phyloP scores from a whole-genome alignment of 768 basidiomycete species.

The Strobilomyces confusus region DNA sequence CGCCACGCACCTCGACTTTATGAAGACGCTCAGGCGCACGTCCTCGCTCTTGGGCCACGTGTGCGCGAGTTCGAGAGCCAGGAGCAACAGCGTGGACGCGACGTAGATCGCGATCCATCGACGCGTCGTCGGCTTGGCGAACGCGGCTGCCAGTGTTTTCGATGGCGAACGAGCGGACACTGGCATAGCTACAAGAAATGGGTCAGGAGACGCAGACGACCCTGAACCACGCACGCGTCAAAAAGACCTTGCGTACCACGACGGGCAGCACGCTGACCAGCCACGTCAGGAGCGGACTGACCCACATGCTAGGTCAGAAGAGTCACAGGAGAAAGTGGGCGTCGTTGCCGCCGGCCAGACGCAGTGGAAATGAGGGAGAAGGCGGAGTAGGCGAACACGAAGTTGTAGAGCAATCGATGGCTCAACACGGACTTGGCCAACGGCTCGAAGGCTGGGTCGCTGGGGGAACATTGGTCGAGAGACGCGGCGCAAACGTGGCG shows the following conservation, averaged over 20 bases:
- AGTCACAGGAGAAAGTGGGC: conserved; percentile 31
- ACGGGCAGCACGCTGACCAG: conserved; percentile 50
- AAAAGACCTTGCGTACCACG: conserved; percentile 53
- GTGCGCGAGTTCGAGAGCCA: conserved; percentile 41
- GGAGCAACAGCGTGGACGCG: conserved; percentile 41
- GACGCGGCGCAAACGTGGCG: conserved; percentile 35
- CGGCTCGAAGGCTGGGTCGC: conserved; percentile 61
- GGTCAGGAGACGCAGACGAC: not conserved
- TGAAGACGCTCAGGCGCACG: conserved; percentile 50
- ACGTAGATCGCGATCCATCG: conserved; percentile 45
- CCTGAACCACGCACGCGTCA: conserved; percentile 47
- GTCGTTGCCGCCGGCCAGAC: conserved; percentile 28
- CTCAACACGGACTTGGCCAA: conserved; percentile 58
- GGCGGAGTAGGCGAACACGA: conserved; percentile 51
- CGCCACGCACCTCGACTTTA: conserved; percentile 57
- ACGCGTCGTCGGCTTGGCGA: conserved; percentile 45
- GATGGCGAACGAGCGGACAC: conserved; percentile 51
- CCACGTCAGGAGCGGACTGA: conserved; percentile 45
- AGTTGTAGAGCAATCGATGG: conserved; percentile 52
- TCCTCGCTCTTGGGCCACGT: conserved; percentile 31
- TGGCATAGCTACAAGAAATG: conserved; percentile 38
- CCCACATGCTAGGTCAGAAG: conserved; percentile 42
- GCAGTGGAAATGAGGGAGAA: conserved; percentile 43
- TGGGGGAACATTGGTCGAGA: conserved; percentile 53
- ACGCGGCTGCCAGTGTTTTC: conserved; percentile 42